A percentile compares a stretch with the other conserved stretches of the same genome.
These are phyloP conservation scores for Salix brachista DNA, from an alignment of 345 rosid genomes.

Conservation along the genomic window DNA sequence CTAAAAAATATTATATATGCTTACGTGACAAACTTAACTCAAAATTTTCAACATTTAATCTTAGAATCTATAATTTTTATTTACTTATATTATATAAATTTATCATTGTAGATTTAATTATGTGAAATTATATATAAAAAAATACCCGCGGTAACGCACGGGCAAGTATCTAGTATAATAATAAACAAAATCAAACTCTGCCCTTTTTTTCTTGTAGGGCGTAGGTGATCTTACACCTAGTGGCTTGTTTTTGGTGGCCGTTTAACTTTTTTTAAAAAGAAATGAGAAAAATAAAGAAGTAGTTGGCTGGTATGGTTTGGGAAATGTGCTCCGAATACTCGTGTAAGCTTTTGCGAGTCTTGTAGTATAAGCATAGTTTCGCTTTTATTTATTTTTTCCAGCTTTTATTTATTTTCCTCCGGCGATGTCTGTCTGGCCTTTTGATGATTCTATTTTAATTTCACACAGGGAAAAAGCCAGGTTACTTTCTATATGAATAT, in stretches of 20 bases:
- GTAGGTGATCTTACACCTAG: neutral
- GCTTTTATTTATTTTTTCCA: neutral
- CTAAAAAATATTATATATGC: too few relatives aligned
- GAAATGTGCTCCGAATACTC: slow-evolving; percentile 22
- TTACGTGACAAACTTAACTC: too few relatives aligned
- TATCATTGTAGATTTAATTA: too few relatives aligned
- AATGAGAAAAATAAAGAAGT: neutral
- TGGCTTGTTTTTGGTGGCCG: neutral
- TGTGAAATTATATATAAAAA: too few relatives aligned
- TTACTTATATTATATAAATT: too few relatives aligned
- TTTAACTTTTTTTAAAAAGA: neutral
- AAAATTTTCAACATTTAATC: too few relatives aligned
- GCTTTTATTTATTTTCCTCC: neutral
- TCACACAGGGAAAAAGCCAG: slow-evolving; percentile 17
- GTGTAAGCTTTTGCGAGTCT: slow-evolving; percentile 17
- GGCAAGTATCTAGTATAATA: too few relatives aligned
- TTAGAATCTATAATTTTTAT: too few relatives aligned
- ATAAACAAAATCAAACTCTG: neutral
- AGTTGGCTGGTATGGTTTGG: slow-evolving; percentile 11
- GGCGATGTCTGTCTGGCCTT: neutral
- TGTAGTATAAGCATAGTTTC: slow-evolving; percentile 22
- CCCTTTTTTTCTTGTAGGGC: neutral
- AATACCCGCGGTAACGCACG: too few relatives aligned
- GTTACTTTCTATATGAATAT: slow-evolving; percentile 15
- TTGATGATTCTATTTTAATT: slow-evolving; percentile 1